Conservation (phyloP, 2,329 filamentous ascomycete genomes). For the Nemania sp. region DNA sequence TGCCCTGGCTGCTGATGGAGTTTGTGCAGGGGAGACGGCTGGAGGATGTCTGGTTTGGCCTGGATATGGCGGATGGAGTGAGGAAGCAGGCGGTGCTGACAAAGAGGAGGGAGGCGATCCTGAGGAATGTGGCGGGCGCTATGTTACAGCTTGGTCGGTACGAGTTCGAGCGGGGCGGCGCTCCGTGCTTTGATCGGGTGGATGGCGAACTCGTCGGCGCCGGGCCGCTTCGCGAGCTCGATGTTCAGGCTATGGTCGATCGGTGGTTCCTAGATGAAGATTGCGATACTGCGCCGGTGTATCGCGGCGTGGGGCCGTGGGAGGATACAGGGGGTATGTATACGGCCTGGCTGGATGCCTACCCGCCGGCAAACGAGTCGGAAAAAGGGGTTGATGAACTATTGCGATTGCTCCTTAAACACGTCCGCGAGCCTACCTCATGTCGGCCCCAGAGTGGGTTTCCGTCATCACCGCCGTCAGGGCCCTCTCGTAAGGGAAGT, state of each 20-base stretch:
- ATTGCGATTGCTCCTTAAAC: conserved; percentile 39
- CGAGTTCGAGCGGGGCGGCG: conserved; percentile 42
- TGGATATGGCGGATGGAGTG: conserved; percentile 7
- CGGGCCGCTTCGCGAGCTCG: conserved; percentile 38
- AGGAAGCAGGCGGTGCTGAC: background rate
- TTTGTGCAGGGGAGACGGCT: conserved; percentile 40
- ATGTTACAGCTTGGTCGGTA: conserved; percentile 43
- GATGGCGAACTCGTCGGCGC: conserved; percentile 26
- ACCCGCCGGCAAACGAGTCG: conserved; percentile 32
- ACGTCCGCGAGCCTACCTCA: conserved; percentile 40
- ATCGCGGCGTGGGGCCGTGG: conserved; percentile 38
- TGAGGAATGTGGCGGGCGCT: conserved; percentile 38
- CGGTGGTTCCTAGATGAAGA: conserved; percentile 42
- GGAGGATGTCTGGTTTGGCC: conserved; percentile 44
- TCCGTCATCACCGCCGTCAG: background rate
- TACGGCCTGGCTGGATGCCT: conserved; percentile 38
- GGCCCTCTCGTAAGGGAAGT: background rate
- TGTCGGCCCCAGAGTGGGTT: background rate
- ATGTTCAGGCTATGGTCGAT: conserved; percentile 44
- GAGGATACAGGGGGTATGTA: conserved; percentile 34
- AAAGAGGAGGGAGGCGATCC: conserved; percentile 31
- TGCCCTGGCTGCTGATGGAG: conserved; percentile 38
- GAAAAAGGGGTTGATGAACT: conserved; percentile 40
- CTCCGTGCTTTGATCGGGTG: conserved; percentile 37
- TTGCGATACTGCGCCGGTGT: conserved; percentile 35